Percentiles rank a stretch among this genome's conserved stretches.
Conservation (phyloP, 768 basidiomycete species). For the Lactifluus volemus region DNA sequence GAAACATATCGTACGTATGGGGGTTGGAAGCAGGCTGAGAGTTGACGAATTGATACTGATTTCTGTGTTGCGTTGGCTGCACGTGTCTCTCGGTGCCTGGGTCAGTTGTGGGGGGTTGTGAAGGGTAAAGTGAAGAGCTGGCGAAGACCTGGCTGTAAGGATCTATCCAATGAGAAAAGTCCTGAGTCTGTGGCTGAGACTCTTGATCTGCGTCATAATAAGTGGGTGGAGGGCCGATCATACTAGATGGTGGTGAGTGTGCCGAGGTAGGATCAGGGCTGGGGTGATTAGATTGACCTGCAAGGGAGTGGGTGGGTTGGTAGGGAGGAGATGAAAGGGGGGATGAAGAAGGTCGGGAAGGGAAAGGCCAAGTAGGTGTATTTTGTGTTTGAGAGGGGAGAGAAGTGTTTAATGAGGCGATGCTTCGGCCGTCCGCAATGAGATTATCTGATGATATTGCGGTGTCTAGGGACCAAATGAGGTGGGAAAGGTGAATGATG, state of each 20-base stretch:
- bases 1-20: neutral
- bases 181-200: neutral
- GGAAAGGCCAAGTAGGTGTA: neutral
- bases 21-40: neutral
- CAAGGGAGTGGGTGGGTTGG: neutral
- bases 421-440: neutral
- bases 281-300: neutral
- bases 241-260: slow-evolving; percentile 3
- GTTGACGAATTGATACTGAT: slow-evolving; percentile 15
- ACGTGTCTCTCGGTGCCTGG: neutral
- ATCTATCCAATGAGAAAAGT: slow-evolving; percentile 10
- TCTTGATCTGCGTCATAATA: slow-evolving; percentile 20
- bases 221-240: slow-evolving; percentile 21
- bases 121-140: neutral
- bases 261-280: neutral
- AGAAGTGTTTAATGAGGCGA: neutral
- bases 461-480: neutral
- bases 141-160: neutral
- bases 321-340: neutral
- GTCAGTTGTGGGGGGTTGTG: neutral
- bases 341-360: slow-evolving; percentile 1
- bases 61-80: neutral
- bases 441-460: neutral
- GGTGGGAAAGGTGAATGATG: neutral
- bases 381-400: neutral